These are phyloP conservation scores for Crithidia fasciculata DNA, from an alignment of 208 protist species.

Conservation along the genomic window DNA sequence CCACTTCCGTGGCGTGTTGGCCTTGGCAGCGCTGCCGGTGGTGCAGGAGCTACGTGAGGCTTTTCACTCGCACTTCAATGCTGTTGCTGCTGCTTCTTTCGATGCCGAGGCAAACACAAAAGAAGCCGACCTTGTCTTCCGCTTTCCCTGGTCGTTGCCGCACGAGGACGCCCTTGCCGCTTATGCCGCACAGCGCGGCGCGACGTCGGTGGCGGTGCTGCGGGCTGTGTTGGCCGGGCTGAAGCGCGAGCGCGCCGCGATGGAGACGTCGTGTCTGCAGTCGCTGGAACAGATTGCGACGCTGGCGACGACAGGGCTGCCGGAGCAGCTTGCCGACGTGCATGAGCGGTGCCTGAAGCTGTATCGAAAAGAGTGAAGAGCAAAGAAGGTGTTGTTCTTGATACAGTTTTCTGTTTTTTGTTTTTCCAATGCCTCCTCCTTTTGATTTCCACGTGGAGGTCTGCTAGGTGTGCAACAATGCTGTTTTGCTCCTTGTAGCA, in stretches of 20 bases:
- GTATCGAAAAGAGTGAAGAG: slow-evolving; percentile 21
- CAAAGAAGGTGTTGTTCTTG: neutral
- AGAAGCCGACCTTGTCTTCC: neutral
- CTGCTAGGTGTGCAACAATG: neutral
- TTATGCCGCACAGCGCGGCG: slow-evolving; percentile 34
- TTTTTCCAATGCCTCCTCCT: neutral
- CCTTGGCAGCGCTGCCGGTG: slow-evolving; percentile 21
- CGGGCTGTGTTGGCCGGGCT: slow-evolving; percentile 40
- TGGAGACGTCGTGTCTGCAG: slow-evolving; percentile 42
- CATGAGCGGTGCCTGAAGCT: slow-evolving; percentile 44
- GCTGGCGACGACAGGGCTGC: slow-evolving; percentile 36
- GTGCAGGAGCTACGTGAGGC: slow-evolving; percentile 24
- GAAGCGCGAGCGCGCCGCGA: slow-evolving; percentile 52
- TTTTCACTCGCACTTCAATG: slow-evolving; percentile 1
- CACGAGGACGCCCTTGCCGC: slow-evolving; percentile 38
- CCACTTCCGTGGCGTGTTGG: slow-evolving; percentile 33
- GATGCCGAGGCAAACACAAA: neutral
- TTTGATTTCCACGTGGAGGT: neutral
- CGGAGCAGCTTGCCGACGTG: slow-evolving; percentile 37
- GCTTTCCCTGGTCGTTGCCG: slow-evolving; percentile 29
- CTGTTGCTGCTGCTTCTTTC: neutral
- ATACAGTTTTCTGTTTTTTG: neutral
- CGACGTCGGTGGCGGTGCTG: slow-evolving; percentile 35
- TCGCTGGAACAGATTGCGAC: slow-evolving; percentile 36
- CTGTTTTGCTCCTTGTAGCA: neutral